Conservation (phyloP, 495 filamentous ascomycete species). For the Penicillium manginii region DNA sequence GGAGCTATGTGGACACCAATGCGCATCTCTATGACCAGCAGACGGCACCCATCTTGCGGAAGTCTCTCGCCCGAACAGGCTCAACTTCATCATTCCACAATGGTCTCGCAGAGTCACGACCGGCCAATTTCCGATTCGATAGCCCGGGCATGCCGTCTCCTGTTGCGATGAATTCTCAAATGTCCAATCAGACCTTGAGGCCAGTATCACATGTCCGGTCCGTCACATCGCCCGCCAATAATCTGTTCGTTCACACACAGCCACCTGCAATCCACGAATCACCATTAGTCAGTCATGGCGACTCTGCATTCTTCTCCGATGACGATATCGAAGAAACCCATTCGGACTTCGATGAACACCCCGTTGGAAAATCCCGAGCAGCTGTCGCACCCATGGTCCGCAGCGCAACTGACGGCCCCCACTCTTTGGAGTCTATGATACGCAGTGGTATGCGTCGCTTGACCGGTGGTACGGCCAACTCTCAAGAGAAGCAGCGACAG, state of each 20-base stretch:
- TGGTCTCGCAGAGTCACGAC: constrained; percentile 76
- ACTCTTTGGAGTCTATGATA: constrained; percentile 71
- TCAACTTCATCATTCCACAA: constrained; percentile 85
- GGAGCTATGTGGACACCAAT: constrained; percentile 70
- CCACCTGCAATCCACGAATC: constrained; percentile 30
- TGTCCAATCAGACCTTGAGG: constrained; percentile 38
- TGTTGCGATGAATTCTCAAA: constrained; percentile 27
- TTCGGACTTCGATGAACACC: constrained; percentile 52
- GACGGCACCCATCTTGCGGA: constrained; percentile 86
- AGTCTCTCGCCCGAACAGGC: constrained; percentile 71
- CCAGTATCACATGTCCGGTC: constrained; percentile 71
- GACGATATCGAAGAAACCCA: constrained; percentile 31
- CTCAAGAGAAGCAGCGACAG: constrained; percentile 61
- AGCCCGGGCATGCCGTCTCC: constrained; percentile 67
- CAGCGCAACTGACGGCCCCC: constrained; percentile 54
- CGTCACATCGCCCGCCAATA: constrained; percentile 68
- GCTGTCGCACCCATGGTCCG: constrained; percentile 48
- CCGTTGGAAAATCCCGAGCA: constrained; percentile 44
- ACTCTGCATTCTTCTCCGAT: constrained; percentile 61
- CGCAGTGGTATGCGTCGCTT: constrained; percentile 67
- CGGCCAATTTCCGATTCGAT: constrained; percentile 55
- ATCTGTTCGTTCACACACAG: constrained; percentile 51
- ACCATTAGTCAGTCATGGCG: constrained; percentile 35
- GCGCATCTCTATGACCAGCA: constrained; percentile 93
- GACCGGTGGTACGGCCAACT: constrained; percentile 60